phyloP scores from a whole-genome alignment of 805 yeast species.

The Candida parachauliodes region DNA sequence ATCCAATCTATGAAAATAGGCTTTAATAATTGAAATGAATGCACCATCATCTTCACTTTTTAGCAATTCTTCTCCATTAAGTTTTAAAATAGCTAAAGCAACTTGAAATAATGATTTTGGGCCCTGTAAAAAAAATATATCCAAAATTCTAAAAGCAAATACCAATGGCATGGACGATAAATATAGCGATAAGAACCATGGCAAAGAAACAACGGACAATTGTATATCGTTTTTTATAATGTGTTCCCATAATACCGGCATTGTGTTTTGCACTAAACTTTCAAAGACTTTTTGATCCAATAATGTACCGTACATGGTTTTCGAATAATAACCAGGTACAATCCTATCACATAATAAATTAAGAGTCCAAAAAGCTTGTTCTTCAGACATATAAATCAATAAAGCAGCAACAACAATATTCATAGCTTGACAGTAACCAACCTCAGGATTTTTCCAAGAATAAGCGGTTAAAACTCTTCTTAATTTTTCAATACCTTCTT shows the following conservation, averaged over 20 bases:
- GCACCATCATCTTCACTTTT: constrained; percentile 88
- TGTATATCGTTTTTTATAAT: constrained; percentile 79
- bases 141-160: constrained; percentile 87
- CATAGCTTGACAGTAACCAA: constrained; percentile 99
- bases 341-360: constrained; percentile 75
- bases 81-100: constrained; percentile 82
- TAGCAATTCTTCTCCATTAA: constrained; percentile 82
- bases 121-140: constrained; percentile 86
- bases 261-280: constrained; percentile 77
- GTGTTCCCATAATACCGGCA: constrained; percentile 88
- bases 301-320: constrained; percentile 95
- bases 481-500: constrained; percentile 79
- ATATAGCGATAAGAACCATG: constrained; percentile 93
- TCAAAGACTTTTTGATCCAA: constrained; percentile 94
- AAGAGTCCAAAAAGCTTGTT: constrained; percentile 94
- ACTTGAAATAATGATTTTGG: constrained; percentile 87
- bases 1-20: constrained; percentile 73
- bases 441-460: constrained; percentile 95
- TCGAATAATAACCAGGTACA: constrained; percentile 94
- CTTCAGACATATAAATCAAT: constrained; percentile 85
- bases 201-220: constrained; percentile 85
- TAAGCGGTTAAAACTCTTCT: constrained; percentile 89
- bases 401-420: constrained; percentile 84
- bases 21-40: constrained; percentile 80
- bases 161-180: constrained; percentile 92